Base-by-base conservation (phyloP, 306 rosid genomes). In the Vigna hirtella region DNA sequence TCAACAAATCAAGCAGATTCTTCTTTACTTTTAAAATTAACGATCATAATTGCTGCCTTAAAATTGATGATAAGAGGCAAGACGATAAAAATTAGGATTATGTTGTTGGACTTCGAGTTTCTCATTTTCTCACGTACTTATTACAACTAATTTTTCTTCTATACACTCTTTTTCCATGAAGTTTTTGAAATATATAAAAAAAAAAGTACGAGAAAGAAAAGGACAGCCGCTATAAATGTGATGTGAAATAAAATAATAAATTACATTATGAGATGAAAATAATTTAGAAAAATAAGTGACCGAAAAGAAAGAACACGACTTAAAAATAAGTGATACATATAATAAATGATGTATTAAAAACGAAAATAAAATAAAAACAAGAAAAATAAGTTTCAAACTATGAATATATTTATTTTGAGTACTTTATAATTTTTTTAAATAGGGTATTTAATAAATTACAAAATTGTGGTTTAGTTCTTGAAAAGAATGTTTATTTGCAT, bases 21-120 rank as follows among this genome's bases (percentile, higher is more conserved):
- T 36, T 56, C 18, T 49, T 32, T 68, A 28, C 18, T 81, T 57
- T 74, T 38, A 38, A 69, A 57, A 45, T 48, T 57, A 47, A 68
- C 15, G n/a, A 38, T 32, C 9, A 28, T 65, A 30, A 45, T 66
- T 67, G 28, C 52, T 72, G 50, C 22, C 57, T 72, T 17, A 78
- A 49, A 24, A 34, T 10, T 14, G 56, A 26, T 63, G 47, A 22
- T 68, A 47, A 68, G 68, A 78, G 9, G 69, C 15, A 28, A 30
- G 43, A 14, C 65, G 4, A 34, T 34, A 49, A 0, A 14, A 13
- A 9, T 26, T 30, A 30, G 34, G 34, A 4, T 14, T 30, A 59
- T 28, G 16, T 59, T 59, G 17, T 59, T 11, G 18, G 66, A 42
- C 11, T 30, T 30, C 73, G 69, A 43, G 43, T 45, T 34, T 32